A percentile compares a stretch with the other conserved stretches of the same genome.
phyloP scores from a whole-genome alignment of 352 stramenopile genomes.

The Pilasporangium apinafurcum region DNA sequence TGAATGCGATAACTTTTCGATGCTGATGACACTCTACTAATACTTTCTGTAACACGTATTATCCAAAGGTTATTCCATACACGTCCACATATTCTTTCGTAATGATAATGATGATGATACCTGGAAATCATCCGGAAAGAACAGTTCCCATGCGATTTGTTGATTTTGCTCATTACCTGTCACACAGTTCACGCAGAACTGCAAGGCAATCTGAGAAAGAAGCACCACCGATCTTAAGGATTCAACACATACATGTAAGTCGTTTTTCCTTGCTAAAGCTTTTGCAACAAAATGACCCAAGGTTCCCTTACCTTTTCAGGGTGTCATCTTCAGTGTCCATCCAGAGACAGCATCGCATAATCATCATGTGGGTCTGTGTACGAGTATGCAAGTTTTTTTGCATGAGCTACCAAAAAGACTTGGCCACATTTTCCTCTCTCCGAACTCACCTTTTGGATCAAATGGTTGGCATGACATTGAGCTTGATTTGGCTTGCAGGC shows the following conservation, averaged over 20 bases:
- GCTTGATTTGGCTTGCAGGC: slow-evolving; percentile 40
- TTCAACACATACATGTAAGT: slow-evolving; percentile 1
- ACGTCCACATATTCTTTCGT: too few species aligned
- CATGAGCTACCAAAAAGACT: slow-evolving; percentile 6
- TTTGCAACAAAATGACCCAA: slow-evolving; percentile 4
- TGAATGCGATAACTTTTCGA: slow-evolving; percentile 71
- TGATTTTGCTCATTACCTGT: slow-evolving; percentile 42
- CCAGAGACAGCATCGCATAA: slow-evolving; percentile 41
- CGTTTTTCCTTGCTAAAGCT: not conserved
- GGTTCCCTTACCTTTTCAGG: slow-evolving; percentile 41
- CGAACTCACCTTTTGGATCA: slow-evolving; percentile 14
- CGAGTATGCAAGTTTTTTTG: not conserved
- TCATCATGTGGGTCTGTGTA: slow-evolving; percentile 28
- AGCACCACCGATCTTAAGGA: slow-evolving; percentile 27
- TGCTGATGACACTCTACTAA: slow-evolving; percentile 74
- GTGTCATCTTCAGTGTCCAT: slow-evolving; percentile 49
- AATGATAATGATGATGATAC: too few species aligned
- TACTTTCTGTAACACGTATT: slow-evolving; percentile 61
- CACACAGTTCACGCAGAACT: slow-evolving; percentile 71
- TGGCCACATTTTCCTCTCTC: too few species aligned
- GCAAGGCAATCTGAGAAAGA: slow-evolving; percentile 54
- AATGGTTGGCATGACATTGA: slow-evolving; percentile 16
- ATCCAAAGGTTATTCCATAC: too few species aligned
- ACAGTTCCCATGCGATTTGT: slow-evolving; percentile 38
- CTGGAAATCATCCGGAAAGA: slow-evolving; percentile 69